Evolutionary conservation across 1,284 basidiomycete genomes (phyloP), one percentile per base, ranked within the genome.

Genomic region (Ganoderma multipileum): DNA sequence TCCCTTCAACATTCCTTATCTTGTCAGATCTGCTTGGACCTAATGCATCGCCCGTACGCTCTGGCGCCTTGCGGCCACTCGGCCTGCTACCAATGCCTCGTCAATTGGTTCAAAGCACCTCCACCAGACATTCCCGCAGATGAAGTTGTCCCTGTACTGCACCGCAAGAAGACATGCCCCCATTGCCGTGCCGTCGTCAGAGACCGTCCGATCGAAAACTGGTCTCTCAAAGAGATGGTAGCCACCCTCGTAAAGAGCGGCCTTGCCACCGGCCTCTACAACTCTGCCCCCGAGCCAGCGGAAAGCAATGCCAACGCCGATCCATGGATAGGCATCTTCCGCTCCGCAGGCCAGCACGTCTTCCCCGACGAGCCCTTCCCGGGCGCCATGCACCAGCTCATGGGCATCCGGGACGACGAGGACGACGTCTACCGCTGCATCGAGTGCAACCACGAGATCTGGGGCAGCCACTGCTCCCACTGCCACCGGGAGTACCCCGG

Each of bases 51-150:
- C 71, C 91, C 92, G 0, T 93, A 87, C 73, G 86, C 90, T 0
- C 84, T 94, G 20, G 83, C 88, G 0, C 91, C 92, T 0, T 94
- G 92, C 69, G 92, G 93, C 6, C 92, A 94, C 73, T 81, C 91
- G 54, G 86, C 88, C 4, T 94, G 92, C 75, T 85, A 92, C 69
- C 75, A 78, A 36, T 94, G 92, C 75, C 87, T 94, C 16, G 83
- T 91, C n/a, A 82, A 82, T 38, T 94, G 92, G 92, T 94, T 94
- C 77, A 89, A 85, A 8, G 83, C 85, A 18, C 79, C 82, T 18
- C 78, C 80, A 0, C 61, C 73, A 4, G 71, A 74, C 57, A 55
- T 69, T 7, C 71, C 68, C 11, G 67, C 69, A 5, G 50, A 67
- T 26, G 71, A 72, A 26, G 66, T 72, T 6, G 54, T 62, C n/a